Conservation (phyloP, 202 grass and related monocot species). For the Miscanthus sacchariflorus region DNA sequence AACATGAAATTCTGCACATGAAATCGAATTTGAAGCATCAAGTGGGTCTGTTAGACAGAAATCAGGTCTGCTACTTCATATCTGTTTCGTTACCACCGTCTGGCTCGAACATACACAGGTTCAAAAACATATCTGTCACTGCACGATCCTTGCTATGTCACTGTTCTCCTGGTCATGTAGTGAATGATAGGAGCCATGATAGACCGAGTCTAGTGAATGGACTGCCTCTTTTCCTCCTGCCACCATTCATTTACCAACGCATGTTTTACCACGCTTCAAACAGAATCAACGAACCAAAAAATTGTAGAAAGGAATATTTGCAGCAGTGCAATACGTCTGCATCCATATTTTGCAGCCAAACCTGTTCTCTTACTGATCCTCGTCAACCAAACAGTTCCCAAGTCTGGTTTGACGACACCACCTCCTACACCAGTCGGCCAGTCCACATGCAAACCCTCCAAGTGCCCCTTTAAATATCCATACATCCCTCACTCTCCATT, state of each 20-base stretch:
- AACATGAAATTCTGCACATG: not conserved
- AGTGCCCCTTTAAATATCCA: constrained; percentile 55
- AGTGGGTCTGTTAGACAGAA: constrained; percentile 31
- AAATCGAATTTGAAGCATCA: constrained; percentile 37
- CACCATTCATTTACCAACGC: constrained; percentile 37
- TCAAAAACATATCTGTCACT: constrained; percentile 4
- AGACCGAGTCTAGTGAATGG: not conserved
- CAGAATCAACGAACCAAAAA: constrained; percentile 36
- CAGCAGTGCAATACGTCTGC: constrained; percentile 30
- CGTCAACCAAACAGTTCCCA: constrained; percentile 35
- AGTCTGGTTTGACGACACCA: constrained; percentile 43
- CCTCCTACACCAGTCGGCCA: constrained; percentile 34
- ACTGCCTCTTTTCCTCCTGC: not conserved
- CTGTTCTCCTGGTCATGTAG: constrained; percentile 26
- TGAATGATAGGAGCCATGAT: constrained; percentile 33
- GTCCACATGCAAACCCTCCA: constrained; percentile 13
- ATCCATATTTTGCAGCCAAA: constrained; percentile 41
- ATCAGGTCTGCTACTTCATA: constrained; percentile 26
- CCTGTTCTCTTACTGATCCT: constrained; percentile 42
- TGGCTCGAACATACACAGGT: not conserved
- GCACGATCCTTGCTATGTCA: constrained; percentile 11
- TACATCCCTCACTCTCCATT: constrained; percentile 33
- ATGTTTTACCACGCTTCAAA: constrained; percentile 40
- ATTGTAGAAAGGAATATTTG: constrained; percentile 32
- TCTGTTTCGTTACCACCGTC: not conserved